A percentile compares a stretch with the other conserved stretches of the same genome.
These are phyloP conservation scores for Alloteropsis semialata DNA, from an alignment of 176 grass and related monocot genomes.

Conservation along the genomic window DNA sequence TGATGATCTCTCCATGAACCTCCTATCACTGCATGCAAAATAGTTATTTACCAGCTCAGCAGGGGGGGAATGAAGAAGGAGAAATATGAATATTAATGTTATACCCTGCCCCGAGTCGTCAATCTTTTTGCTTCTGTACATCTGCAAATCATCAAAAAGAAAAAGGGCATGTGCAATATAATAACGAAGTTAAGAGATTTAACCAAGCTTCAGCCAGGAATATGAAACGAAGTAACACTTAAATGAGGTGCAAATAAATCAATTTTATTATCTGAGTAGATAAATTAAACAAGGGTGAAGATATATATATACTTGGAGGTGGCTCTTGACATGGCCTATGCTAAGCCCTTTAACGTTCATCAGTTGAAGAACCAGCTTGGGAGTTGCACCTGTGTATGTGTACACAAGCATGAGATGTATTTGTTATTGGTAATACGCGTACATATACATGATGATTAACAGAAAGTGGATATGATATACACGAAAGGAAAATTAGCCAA, in stretches of 20 bases:
- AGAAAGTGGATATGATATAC: no score
- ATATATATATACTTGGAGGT: conserved; percentile 51
- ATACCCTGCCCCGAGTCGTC: conserved; percentile 57
- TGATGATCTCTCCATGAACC: conserved; percentile 14
- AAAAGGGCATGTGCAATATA: neutral
- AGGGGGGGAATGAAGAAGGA: no score
- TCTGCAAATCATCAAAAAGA: conserved; percentile 33
- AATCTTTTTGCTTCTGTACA: conserved; percentile 80
- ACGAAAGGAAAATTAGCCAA: no score
- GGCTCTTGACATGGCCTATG: conserved; percentile 86
- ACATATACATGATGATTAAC: no score
- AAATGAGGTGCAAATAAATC: neutral
- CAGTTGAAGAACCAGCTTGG: conserved; percentile 68
- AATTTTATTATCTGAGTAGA: no score
- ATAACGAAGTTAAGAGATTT: neutral
- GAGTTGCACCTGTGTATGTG: conserved; percentile 47
- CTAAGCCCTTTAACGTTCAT: conserved; percentile 78
- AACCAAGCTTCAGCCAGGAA: neutral
- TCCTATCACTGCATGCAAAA: conserved; percentile 32
- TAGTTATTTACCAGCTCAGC: neutral
- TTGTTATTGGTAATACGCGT: no score
- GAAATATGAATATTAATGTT: no score
- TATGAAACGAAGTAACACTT: neutral
- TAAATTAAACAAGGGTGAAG: neutral
- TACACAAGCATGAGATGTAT: no score